These are phyloP conservation scores for Fusarium dlaminii DNA, from an alignment of 2,329 filamentous ascomycete genomes.

Conservation along the genomic window DNA sequence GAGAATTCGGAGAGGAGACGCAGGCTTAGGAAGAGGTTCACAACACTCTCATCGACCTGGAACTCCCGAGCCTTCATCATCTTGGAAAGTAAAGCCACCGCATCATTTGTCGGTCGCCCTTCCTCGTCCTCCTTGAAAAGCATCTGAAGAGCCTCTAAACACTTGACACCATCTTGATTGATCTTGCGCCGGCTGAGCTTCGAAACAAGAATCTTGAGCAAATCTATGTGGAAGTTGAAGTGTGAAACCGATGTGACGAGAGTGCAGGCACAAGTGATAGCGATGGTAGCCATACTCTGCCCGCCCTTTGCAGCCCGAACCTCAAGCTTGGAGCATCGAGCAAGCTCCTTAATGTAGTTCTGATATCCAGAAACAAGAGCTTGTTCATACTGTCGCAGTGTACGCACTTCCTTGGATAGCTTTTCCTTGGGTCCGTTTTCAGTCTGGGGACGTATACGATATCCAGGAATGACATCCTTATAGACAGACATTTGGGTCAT, in stretches of 20 bases:
- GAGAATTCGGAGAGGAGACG: slow-evolving; percentile 89
- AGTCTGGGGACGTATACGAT: slow-evolving; percentile 84
- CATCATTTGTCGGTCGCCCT: slow-evolving; percentile 86
- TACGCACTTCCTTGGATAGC: slow-evolving; percentile 90
- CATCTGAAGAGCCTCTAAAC: slow-evolving; percentile 79
- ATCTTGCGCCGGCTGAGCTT: slow-evolving; percentile 79
- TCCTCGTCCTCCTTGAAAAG: slow-evolving; percentile 90
- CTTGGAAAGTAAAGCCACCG: slow-evolving; percentile 84
- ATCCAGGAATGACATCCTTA: slow-evolving; percentile 96
- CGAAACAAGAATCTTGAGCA: slow-evolving; percentile 86
- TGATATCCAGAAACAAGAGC: slow-evolving; percentile 87
- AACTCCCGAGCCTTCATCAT: slow-evolving; percentile 95
- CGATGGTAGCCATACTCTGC: slow-evolving; percentile 72
- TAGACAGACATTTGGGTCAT: slow-evolving; percentile 90
- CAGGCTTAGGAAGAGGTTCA: slow-evolving; percentile 92
- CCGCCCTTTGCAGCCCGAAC: slow-evolving; percentile 50
- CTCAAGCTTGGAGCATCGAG: slow-evolving; percentile 70
- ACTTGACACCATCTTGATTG: slow-evolving; percentile 81
- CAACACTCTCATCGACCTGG: slow-evolving; percentile 80
- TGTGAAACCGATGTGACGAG: slow-evolving; percentile 86
- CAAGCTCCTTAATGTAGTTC: slow-evolving; percentile 80
- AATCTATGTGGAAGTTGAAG: slow-evolving; percentile 93
- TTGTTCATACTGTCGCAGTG: slow-evolving; percentile 85
- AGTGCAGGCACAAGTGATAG: slow-evolving; percentile 85
- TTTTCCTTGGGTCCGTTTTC: slow-evolving; percentile 81